Evolutionary conservation across 805 yeast genomes (phyloP), one percentile per base, ranked within the genome.

Genomic region (Yarrowia sp.): DNA sequence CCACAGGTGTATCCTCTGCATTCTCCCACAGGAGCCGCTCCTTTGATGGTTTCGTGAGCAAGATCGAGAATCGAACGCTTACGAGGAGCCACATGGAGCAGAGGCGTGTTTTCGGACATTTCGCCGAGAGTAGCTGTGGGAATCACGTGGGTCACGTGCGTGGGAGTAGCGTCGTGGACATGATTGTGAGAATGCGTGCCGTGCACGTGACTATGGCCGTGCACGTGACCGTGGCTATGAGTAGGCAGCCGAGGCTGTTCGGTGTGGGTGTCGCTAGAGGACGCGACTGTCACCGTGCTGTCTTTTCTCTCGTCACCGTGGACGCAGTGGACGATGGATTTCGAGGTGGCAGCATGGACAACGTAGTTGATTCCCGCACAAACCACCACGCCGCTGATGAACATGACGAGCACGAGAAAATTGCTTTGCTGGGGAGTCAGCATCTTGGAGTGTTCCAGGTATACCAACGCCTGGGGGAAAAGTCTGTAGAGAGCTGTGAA

Each of bases 281-380:
- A 43, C 3, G 22, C 50, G 40, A 38, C 32, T 2, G 65, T 19
- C 5, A n/a, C 52, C 3, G 32, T 11, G 16, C 35, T 59, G 8
- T 22, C 38, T 9, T 59, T 59, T 4, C 42, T 73, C 10, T 70
- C 77, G 12, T 79, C 83, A 12, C 81, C 86, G 74, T 92, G 97
- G 15, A 86, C 89, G 78, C 97, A 92, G 75, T 92, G 97, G 0
- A 93, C 90, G 42, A 93, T 85, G 41, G 93, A 87, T 75, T 91
- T 91, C 64, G 94, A 86, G 0, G 98, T 91, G 66, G 87, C 77
- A 43, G 86, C 77, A 77, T 93, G 97, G 5, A 95, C 86, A 0
- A 89, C 45, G 36, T 81, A 76, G 76, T 92, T 93, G 68, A 94
- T 79, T 1, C 78, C 70, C 0, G 86, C 76, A 74, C 97, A 91